Base-by-base conservation (phyloP, 306 rosid genomes). In the Malus asiatica region DNA sequence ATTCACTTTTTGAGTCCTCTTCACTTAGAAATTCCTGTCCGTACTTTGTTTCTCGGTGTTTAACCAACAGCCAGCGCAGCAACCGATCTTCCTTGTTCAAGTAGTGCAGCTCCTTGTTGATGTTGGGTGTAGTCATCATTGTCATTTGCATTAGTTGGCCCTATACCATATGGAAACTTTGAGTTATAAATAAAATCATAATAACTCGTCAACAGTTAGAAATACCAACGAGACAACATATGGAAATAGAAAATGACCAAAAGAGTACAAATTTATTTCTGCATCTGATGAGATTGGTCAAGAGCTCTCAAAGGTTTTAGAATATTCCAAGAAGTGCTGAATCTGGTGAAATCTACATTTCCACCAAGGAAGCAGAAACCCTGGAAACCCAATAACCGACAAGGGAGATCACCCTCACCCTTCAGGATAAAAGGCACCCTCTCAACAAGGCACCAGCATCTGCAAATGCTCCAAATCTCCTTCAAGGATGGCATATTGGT, bases 81-180 rank as follows among this genome's bases (percentile, higher is more conserved):
- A 92, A 79, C 9, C 91, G 81, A 73, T 95, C 98, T 83, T 95
- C 98, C 87, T 92, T 92, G 90, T 90, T 92, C 74, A 95, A 84
- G 90, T 95, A 95, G 73, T 87, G 97, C 71, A 94, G 85, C 89
- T 94, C 98, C 80, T 90, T 88, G 91, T 94, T 94, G 77, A 91
- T 86, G 86, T 84, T 86, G 11, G 97, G 97, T 5, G 91, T 86
- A 73, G 98, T 91, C 98, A 94, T 94, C 97, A 94, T 89, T 44
- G 95, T 92, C 89, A 92, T 86, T 85, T 95, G 98, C 98, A 90
- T 87, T 85, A 95, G 71, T 59, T 76, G 84, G 76, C 97, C 98
- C 98, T 95, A 72, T 52, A 84, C 67, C 71, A 79, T 8, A 46
- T 11, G 59, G 19, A n/a, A 60, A 61, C 70, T 33, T 13, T 25